Conservation (phyloP, 306 rosid genomes). For the Vigna reflexopilosa region DNA sequence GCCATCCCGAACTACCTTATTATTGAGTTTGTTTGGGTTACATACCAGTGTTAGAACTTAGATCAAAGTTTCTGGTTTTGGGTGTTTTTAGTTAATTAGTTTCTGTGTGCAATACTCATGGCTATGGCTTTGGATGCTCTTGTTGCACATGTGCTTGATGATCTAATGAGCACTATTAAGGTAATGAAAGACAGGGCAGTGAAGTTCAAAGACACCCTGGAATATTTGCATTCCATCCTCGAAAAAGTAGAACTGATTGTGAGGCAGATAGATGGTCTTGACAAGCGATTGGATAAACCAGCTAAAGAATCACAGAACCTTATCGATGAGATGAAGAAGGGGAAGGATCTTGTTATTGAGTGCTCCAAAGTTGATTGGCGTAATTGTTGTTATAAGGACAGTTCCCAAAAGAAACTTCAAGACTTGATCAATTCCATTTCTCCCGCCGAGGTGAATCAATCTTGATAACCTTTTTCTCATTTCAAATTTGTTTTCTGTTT, state of each 20-base stretch:
- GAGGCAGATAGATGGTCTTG: conserved; percentile 34
- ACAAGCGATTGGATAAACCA: conserved; percentile 41
- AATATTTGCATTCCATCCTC: conserved; percentile 32
- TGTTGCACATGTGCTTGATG: conserved; percentile 35
- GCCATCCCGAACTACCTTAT: no score
- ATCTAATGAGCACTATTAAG: conserved; percentile 25
- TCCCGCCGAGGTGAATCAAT: not conserved
- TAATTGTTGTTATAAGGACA: conserved; percentile 35
- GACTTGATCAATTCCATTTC: conserved; percentile 35
- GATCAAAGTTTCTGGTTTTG: not conserved
- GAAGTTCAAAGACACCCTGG: conserved; percentile 42
- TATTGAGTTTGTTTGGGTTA: not conserved
- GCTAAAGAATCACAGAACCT: conserved; percentile 26
- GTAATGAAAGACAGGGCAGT: conserved; percentile 33
- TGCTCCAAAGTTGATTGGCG: conserved; percentile 49
- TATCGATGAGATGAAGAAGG: conserved; percentile 29
- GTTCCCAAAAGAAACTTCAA: conserved; percentile 48
- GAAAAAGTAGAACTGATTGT: conserved; percentile 27
- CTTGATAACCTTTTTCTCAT: not conserved
- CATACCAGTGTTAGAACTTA: not conserved
- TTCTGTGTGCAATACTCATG: conserved; percentile 14
- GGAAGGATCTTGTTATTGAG: conserved; percentile 43
- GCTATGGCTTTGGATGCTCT: conserved; percentile 46
- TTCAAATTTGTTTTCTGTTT: not conserved
- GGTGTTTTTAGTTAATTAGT: not conserved